Percentiles rank a stretch among this genome's conserved stretches.
Evolutionary conservation across 805 yeast species (phyloP).

Genomic region (Komagataella mondaviorum): DNA sequence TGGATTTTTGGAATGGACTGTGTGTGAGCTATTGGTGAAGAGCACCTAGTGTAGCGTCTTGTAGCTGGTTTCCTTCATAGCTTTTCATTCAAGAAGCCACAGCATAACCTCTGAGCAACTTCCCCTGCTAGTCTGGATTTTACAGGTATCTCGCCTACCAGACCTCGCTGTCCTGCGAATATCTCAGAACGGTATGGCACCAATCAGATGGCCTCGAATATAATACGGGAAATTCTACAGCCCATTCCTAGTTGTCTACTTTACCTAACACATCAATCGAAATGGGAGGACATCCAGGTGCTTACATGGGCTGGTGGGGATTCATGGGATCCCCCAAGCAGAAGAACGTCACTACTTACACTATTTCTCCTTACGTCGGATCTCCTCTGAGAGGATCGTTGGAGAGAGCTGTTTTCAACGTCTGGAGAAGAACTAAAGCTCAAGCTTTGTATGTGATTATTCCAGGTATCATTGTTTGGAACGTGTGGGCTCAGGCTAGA

Average conservation of each 20-base stretch:
- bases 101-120: neutral
- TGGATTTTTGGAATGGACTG: neutral
- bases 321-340: conserved; percentile 71
- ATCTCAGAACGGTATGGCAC: neutral
- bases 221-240: neutral
- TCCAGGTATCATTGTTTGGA: conserved; percentile 76
- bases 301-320: conserved; percentile 99
- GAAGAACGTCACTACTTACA: conserved; percentile 75
- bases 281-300: conserved; percentile 62
- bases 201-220: neutral
- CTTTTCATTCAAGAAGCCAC: neutral
- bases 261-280: conserved; percentile 6
- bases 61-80: neutral
- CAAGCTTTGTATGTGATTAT: conserved; percentile 67
- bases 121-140: neutral
- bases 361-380: conserved; percentile 90
- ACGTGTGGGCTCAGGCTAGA: conserved; percentile 76
- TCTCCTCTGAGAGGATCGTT: conserved; percentile 80
- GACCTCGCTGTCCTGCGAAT: neutral
- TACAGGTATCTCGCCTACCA: neutral
- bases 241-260: neutral
- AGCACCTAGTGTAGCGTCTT: neutral
- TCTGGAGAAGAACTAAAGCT: conserved; percentile 83
- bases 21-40: neutral
- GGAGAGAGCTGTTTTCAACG: conserved; percentile 81